Conservation (phyloP, 371 early-diverging fungal genomes). For the Apophysomyces variabilis region DNA sequence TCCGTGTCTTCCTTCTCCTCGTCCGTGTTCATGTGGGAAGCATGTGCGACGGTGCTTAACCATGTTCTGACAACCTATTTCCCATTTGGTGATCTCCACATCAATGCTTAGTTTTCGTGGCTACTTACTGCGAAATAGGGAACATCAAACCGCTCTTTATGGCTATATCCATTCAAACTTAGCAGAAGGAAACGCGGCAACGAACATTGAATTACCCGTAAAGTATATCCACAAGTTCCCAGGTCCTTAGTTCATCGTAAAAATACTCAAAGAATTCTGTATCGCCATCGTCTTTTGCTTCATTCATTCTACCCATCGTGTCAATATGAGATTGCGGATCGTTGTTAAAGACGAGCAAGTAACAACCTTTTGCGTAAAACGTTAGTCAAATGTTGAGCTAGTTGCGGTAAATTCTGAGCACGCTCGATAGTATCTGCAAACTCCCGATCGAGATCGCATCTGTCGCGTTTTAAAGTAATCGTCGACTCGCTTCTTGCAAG, state of each 20-base stretch:
- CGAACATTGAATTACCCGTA: background rate
- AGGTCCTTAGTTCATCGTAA: background rate
- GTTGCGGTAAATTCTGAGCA: background rate
- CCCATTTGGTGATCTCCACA: background rate
- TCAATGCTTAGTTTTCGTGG: background rate
- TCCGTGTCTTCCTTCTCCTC: constrained; percentile 16
- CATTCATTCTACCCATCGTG: background rate
- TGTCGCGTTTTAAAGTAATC: no score
- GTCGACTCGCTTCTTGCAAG: no score
- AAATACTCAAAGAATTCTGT: background rate
- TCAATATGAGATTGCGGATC: background rate
- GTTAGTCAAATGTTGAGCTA: background rate
- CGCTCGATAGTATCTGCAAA: background rate
- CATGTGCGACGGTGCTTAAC: background rate
- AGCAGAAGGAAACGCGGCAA: background rate
- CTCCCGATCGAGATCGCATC: background rate
- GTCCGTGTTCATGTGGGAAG: background rate
- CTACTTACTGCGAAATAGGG: background rate
- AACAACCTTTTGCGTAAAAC: background rate
- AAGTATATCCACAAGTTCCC: background rate
- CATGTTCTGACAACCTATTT: background rate
- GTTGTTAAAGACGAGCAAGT: background rate
- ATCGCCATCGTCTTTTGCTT: background rate
- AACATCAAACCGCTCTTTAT: background rate
- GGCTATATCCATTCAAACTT: background rate